A percentile compares a stretch with the other conserved stretches of the same genome.
phyloP scores from a whole-genome alignment of 129 eudicot species.

The carrot (Daucus carota) region DH1_v3.0 NC_030389.2:2614501-2615000 shows the following conservation, averaged over 20 bases:
- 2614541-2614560: neutral
- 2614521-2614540: neutral
- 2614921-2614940: neutral
- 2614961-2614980: neutral
- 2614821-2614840: constrained; percentile 6
- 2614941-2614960: neutral
- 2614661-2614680: neutral
- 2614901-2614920: constrained; percentile 25
- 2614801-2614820: neutral
- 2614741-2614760: neutral
- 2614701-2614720: neutral
- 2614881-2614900: constrained; percentile 32
- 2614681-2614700: neutral
- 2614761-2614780: neutral
- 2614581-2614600: neutral
- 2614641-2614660: neutral
- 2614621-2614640: neutral
- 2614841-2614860: constrained; percentile 54
- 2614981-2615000: constrained; percentile 32
- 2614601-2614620: neutral
- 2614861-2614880: constrained; percentile 37
- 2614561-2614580: neutral
- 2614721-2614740: too few relatives aligned
- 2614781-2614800: neutral
- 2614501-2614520: neutral